Conservation (phyloP, 2,329 filamentous ascomycete genomes). For the Didymella exigua region DNA sequence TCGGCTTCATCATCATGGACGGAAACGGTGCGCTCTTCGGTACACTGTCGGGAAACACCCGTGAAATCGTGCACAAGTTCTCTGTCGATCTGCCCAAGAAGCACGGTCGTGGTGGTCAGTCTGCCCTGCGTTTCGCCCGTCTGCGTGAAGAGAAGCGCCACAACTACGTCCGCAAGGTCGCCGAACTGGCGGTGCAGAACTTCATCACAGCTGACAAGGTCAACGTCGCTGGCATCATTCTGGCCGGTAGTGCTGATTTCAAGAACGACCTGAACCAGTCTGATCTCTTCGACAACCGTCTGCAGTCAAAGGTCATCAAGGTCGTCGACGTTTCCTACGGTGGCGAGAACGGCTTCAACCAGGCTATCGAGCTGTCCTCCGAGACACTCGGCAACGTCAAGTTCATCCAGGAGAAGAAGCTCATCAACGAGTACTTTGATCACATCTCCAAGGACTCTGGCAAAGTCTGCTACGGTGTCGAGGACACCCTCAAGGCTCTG, state of each 20-base stretch:
- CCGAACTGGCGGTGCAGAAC: conserved; percentile 96
- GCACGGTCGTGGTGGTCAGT: conserved; percentile 99
- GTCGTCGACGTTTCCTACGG: conserved; percentile 98
- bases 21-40: conserved; percentile 98
- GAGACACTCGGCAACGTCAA: conserved; percentile 99
- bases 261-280: conserved; percentile 99
- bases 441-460: conserved; percentile 98
- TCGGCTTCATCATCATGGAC: conserved; percentile 99
- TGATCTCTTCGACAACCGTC: conserved; percentile 92
- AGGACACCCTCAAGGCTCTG: conserved; percentile 95
- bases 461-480: conserved; percentile 96
- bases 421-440: conserved; percentile 98
- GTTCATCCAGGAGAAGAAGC: conserved; percentile 99
- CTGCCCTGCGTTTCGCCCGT: conserved; percentile 98
- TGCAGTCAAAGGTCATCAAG: conserved; percentile 96
- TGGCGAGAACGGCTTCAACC: conserved; percentile 99
- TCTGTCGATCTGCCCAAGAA: conserved; percentile 99
- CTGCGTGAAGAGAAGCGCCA: conserved; percentile 99
- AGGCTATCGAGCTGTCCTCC: conserved; percentile 92
- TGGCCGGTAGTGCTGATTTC: conserved; percentile 98
- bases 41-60: conserved; percentile 94
- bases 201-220: conserved; percentile 99
- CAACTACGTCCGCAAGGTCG: conserved; percentile 99
- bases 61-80: conserved; percentile 97
- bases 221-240: conserved; percentile 92